Conservation (phyloP, 306 rosid species). For the Inga leiocalycina region DNA sequence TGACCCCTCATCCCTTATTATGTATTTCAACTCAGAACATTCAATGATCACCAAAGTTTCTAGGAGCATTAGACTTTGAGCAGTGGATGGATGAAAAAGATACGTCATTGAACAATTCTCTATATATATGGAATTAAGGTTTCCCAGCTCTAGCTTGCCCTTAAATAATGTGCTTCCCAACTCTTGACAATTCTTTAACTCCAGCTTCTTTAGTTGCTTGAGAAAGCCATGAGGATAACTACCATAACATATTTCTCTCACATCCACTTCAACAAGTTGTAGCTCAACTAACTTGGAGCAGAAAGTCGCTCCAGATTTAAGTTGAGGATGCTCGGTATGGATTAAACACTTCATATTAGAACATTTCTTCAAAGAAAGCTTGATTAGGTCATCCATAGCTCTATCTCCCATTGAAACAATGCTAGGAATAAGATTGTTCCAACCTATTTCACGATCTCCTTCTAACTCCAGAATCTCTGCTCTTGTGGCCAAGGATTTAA, state of each 20-base stretch:
- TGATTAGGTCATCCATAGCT: neutral
- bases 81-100: neutral
- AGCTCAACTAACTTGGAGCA: constrained; percentile 18
- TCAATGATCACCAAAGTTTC: neutral
- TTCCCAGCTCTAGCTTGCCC: neutral
- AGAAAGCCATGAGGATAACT: neutral
- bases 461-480: constrained; percentile 6
- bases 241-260: constrained; percentile 1
- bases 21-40: neutral
- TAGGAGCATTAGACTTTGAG: neutral
- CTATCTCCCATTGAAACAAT: constrained; percentile 11
- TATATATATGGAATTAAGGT: neutral
- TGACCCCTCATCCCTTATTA: neutral
- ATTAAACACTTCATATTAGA: neutral
- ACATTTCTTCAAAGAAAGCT: neutral
- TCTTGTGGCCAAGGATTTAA: neutral
- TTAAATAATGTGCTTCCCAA: neutral
- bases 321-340: constrained; percentile 1
- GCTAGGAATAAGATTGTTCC: constrained; percentile 26
- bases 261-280: neutral
- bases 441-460: neutral
- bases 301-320: neutral
- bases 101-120: neutral
- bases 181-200: neutral
- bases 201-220: neutral